Conservation (phyloP, 106 monocot species). For the Cymbidium sinense region DNA sequence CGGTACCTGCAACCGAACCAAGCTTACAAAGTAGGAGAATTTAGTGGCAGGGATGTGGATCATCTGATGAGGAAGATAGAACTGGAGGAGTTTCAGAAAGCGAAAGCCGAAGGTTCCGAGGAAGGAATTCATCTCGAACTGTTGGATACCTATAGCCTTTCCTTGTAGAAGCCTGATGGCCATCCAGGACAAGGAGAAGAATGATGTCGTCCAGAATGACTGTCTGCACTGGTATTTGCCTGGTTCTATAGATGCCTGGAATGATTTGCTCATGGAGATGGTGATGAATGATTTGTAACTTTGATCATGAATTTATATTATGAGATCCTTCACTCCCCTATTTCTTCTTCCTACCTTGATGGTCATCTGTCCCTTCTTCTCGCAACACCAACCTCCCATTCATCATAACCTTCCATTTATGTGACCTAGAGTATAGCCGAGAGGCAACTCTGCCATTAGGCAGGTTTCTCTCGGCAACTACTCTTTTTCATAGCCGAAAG, state of each 20-base stretch:
- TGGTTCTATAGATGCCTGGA: constrained; percentile 48
- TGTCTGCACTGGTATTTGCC: constrained; percentile 43
- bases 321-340: not conserved
- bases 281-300: constrained; percentile 3
- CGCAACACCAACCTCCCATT: too few species aligned
- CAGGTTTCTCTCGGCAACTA: too few species aligned
- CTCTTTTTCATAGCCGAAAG: too few species aligned
- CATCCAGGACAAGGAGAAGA: constrained; percentile 46
- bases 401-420: too few species aligned
- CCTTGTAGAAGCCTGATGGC: constrained; percentile 50
- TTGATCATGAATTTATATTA: not conserved
- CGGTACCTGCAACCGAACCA: constrained; percentile 48
- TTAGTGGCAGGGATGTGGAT: constrained; percentile 23
- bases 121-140: constrained; percentile 20
- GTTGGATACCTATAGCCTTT: constrained; percentile 48
- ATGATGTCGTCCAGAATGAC: constrained; percentile 37
- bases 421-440: too few species aligned
- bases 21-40: constrained; percentile 37
- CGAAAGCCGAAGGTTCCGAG: not conserved
- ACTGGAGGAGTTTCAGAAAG: constrained; percentile 42
- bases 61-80: constrained; percentile 39
- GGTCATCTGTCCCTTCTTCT: too few species aligned
- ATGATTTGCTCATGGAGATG: constrained; percentile 58
- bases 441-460: too few species aligned
- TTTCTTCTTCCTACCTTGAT: too few species aligned